Percentiles rank a stretch among this genome's conserved stretches.
These are phyloP conservation scores for Escovopsis sp. DNA, from an alignment of 2,329 filamentous ascomycete genomes.

Conservation along the genomic window DNA sequence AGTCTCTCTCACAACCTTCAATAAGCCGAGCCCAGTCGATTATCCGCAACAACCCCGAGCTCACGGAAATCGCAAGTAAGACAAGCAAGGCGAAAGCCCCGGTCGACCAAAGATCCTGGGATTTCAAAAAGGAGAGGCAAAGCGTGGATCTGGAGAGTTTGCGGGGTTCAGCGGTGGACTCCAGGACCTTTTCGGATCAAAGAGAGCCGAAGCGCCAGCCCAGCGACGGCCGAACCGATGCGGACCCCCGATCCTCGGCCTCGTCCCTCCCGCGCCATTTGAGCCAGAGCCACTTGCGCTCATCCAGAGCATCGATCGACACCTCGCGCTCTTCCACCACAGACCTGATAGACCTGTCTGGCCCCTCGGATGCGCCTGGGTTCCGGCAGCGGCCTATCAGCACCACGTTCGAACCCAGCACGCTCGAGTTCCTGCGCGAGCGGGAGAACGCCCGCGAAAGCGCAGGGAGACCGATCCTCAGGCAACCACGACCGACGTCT, in stretches of 20 bases:
- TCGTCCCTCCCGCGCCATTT: slow-evolving; percentile 11
- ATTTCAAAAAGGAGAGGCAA: neutral
- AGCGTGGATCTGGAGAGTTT: neutral
- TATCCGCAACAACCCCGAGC: slow-evolving; percentile 46
- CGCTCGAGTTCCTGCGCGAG: slow-evolving; percentile 64
- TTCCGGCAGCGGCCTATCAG: slow-evolving; percentile 58
- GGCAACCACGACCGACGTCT: slow-evolving; percentile 11
- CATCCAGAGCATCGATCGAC: slow-evolving; percentile 8
- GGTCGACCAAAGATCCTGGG: too few relatives aligned
- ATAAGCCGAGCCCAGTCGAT: slow-evolving; percentile 50
- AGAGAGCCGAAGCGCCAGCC: neutral
- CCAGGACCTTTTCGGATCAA: slow-evolving; percentile 1
- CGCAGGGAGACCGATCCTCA: slow-evolving; percentile 26
- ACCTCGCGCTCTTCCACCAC: slow-evolving; percentile 10
- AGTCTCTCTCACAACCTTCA: slow-evolving; percentile 28
- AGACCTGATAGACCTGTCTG: slow-evolving; percentile 9
- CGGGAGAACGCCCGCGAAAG: slow-evolving; percentile 52
- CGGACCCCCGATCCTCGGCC: slow-evolving; percentile 2
- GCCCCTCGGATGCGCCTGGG: slow-evolving; percentile 18
- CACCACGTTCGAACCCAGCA: slow-evolving; percentile 67
- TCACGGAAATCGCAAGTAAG: slow-evolving; percentile 41
- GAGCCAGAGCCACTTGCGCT: slow-evolving; percentile 4
- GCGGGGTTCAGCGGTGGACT: neutral
- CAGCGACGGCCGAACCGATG: slow-evolving; percentile 1
- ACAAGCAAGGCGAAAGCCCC: slow-evolving; percentile 11